Percentiles rank a stretch among this genome's conserved stretches.
Evolutionary conservation across 805 yeast genomes (phyloP).

Genomic region (Hanseniaspora taiwanica): DNA sequence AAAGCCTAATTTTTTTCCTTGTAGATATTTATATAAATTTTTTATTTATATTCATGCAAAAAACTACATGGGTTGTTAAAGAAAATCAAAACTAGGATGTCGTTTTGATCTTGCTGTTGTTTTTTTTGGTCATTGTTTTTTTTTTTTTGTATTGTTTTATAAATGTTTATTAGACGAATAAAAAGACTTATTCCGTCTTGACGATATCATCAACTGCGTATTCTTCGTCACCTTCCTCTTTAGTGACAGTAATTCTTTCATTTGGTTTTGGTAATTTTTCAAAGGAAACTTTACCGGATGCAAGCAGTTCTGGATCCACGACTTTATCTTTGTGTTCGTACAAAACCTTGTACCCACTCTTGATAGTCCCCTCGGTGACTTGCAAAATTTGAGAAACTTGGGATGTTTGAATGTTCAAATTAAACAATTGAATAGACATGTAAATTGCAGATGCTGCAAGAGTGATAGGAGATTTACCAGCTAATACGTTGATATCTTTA

Average conservation of each 20-base stretch:
- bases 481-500: slow-evolving; percentile 83
- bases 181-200: background rate
- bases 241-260: background rate
- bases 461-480: slow-evolving; percentile 93
- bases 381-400: slow-evolving; percentile 87
- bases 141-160: too few species aligned
- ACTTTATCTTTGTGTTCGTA: slow-evolving; percentile 47
- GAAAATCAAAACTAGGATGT: too few species aligned
- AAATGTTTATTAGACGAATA: too few species aligned
- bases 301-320: background rate
- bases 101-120: too few species aligned
- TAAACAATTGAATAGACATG: slow-evolving; percentile 83
- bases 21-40: too few species aligned
- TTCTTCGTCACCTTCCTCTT: background rate
- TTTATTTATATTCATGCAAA: too few species aligned
- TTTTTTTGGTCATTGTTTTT: too few species aligned
- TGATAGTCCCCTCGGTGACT: slow-evolving; percentile 94
- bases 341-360: slow-evolving; percentile 76
- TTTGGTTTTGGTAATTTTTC: slow-evolving; percentile 1
- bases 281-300: background rate
- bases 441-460: slow-evolving; percentile 96
- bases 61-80: too few species aligned
- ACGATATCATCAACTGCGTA: background rate
- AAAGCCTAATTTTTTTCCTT: too few species aligned
- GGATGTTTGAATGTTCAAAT: slow-evolving; percentile 58